Conservation (phyloP, 2,329 filamentous ascomycete genomes). For the Xylariaceae sp. region DNA sequence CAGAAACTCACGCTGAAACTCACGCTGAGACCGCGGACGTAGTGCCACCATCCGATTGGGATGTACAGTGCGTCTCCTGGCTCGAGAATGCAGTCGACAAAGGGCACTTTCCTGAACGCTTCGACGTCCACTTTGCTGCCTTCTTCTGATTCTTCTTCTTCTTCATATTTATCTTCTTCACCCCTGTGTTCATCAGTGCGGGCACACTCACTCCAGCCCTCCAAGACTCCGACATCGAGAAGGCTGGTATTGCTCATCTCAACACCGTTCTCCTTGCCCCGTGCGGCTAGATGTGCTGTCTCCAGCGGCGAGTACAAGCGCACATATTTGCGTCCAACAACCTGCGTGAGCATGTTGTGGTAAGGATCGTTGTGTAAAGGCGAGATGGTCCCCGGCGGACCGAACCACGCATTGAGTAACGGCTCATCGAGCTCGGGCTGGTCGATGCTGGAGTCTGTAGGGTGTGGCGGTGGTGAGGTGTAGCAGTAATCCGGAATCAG, state of each 20-base stretch:
- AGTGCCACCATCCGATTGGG: constrained; percentile 97
- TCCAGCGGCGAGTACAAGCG: constrained; percentile 71
- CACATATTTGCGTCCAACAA: constrained; percentile 88
- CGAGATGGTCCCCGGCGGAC: constrained; percentile 80
- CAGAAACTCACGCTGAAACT: constrained; percentile 97
- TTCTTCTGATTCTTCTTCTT: constrained; percentile 9
- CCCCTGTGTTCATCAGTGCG: not conserved
- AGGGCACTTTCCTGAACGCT: constrained; percentile 55
- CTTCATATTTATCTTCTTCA: constrained; percentile 10
- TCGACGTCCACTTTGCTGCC: constrained; percentile 31
- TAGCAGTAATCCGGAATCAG: constrained; percentile 80
- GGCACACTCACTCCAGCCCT: constrained; percentile 49
- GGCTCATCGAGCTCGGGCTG: constrained; percentile 51
- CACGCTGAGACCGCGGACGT: constrained; percentile 75
- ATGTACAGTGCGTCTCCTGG: constrained; percentile 86
- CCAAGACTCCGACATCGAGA: constrained; percentile 67
- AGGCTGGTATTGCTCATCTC: constrained; percentile 89
- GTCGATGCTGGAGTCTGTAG: constrained; percentile 33
- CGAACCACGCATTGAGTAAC: constrained; percentile 87
- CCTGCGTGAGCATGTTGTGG: constrained; percentile 85
- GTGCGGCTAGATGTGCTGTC: constrained; percentile 54
- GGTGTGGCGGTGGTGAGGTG: constrained; percentile 57
- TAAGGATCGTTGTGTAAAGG: constrained; percentile 92
- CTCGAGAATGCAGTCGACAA: constrained; percentile 70
- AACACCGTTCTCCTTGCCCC: constrained; percentile 61